phyloP scores from a whole-genome alignment of 495 filamentous ascomycete genomes.

The Xylaria flabelliformis region DNA sequence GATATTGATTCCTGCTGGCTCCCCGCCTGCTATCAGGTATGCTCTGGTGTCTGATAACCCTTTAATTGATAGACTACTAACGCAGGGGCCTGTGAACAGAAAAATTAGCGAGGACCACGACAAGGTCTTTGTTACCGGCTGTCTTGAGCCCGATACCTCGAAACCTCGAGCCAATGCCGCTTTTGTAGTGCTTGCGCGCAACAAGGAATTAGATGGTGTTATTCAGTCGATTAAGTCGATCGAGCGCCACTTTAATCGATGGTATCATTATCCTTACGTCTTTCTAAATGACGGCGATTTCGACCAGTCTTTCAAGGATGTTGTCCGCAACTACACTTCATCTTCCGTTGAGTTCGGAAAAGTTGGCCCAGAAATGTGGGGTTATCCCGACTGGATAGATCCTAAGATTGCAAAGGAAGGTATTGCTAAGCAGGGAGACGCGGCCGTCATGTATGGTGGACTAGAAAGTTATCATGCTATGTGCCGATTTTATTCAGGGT shows the following conservation, averaged over 20 bases:
- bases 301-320: constrained; percentile 88
- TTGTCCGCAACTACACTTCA: constrained; percentile 88
- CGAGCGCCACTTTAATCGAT: constrained; percentile 98
- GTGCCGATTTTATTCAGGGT: constrained; percentile 99
- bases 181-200: constrained; percentile 93
- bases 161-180: constrained; percentile 81
- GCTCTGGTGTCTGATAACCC: constrained; percentile 27
- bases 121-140: constrained; percentile 93
- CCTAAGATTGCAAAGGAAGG: constrained; percentile 92
- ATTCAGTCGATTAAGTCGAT: constrained; percentile 97
- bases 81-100: constrained; percentile 51
- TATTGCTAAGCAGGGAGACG: constrained; percentile 93
- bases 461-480: constrained; percentile 99
- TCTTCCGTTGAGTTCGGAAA: constrained; percentile 89
- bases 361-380: constrained; percentile 92
- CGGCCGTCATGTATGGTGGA: constrained; percentile 99
- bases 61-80: constrained; percentile 5
- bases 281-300: constrained; percentile 99
- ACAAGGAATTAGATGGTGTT: constrained; percentile 96
- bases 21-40: constrained; percentile 91
- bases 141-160: constrained; percentile 72
- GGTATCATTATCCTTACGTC: constrained; percentile 99
- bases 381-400: constrained; percentile 96
- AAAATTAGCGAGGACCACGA: constrained; percentile 98
- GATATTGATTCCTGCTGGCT: constrained; percentile 86